A percentile compares a stretch with the other conserved stretches of the same genome.
Conservation (phyloP, 176 grass and related monocot species). For the Miscanthus lutarioriparius region DNA sequence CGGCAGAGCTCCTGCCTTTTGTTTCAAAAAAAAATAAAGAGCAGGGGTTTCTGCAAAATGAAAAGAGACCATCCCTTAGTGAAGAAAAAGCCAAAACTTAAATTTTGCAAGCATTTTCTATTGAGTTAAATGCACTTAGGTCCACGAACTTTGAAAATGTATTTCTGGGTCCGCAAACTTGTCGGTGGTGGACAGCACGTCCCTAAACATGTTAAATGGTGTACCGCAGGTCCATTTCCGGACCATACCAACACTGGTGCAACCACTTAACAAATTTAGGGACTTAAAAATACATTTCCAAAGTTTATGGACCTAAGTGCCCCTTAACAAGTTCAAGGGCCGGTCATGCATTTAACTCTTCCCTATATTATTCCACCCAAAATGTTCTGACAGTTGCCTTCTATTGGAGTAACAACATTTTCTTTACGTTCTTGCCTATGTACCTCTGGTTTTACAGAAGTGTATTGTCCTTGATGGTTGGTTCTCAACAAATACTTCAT, state of each 20-base stretch:
- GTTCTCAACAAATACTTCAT: neutral
- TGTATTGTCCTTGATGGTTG: neutral
- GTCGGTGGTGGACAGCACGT: too few relatives aligned
- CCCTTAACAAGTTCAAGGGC: neutral
- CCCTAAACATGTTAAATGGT: too few relatives aligned
- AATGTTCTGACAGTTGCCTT: neutral
- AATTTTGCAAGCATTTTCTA: neutral
- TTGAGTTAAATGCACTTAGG: neutral
- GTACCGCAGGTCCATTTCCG: too few relatives aligned
- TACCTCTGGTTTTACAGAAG: neutral
- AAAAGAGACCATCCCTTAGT: neutral
- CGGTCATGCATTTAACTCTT: neutral
- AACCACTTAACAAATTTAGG: too few relatives aligned
- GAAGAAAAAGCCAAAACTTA: neutral
- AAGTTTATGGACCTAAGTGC: neutral
- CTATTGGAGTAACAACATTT: neutral
- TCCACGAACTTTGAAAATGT: neutral
- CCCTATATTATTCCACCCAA: neutral
- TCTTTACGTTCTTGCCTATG: constrained; percentile 10
- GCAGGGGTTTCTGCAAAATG: neutral
- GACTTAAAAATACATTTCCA: neutral
- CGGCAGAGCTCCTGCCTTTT: too few relatives aligned
- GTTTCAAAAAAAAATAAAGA: too few relatives aligned
- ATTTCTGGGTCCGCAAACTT: neutral
- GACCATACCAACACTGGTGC: too few relatives aligned